Base-by-base conservation (phyloP, 2,329 filamentous ascomycete species). In the Orbilia ellipsospora region DNA sequence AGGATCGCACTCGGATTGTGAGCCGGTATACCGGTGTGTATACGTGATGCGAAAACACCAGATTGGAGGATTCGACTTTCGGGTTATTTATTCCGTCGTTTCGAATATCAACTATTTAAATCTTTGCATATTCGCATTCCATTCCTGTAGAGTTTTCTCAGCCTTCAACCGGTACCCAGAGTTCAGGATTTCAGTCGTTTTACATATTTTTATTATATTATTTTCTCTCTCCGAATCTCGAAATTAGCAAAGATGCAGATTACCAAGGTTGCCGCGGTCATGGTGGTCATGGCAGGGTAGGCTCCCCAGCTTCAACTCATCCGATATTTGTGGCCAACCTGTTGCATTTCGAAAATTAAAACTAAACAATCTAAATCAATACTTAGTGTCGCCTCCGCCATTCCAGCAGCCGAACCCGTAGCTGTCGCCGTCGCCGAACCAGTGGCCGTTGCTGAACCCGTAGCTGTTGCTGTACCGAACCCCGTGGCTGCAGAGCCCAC, bases 161-260 rank as follows among this genome's bases (percentile, higher is more conserved):
- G 4, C 23, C 23, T 23, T 23, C 23, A 23, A 23, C 23, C 4
- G 23, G 23, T 23, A 23, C 23, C 23, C 23, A 23, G 23, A 23
- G 23, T 23, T 23, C 23, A 23, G 10, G 31, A 36, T 36, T 36
- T 36, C 31, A 36, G 3, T 36, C 31, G 10, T 36, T 36, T 36
- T 36, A 36, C 8, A 36, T 36, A 2, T 2, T 10, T 10, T 36
- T 36, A 7, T 36, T 10, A 4, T 36, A 6, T 10, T 10, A 10
- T 6, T 36, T 10, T 36, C 7, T 36, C 8, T 36, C 10, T 36
- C 8, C 31, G 31, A 10, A 36, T 36, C 5, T 10, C 31, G 31
- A 36, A 7, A 36, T 36, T 10, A 36, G 31, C 31, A n/a, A 52
- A 52, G 50, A 52, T 52, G 50, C 50, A 52, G n/a, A 20, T 52